Base-by-base conservation (phyloP, 495 filamentous ascomycete genomes). In the Penicillium bialowiezense region DNA sequence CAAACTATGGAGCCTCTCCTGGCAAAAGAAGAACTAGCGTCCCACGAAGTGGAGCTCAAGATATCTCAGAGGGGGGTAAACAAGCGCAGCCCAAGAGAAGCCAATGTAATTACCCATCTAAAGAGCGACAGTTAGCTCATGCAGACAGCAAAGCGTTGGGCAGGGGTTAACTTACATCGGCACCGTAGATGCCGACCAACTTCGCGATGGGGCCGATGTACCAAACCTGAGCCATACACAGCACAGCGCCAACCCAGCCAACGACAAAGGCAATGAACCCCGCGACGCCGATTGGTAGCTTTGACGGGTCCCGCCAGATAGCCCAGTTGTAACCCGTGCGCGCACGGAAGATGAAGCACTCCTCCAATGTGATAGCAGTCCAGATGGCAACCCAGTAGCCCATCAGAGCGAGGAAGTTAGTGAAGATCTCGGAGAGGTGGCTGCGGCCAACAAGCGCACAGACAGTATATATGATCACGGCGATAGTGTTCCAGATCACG, bases 201-300 rank as follows among this genome's bases (percentile, higher is more conserved):
- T 62, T 67, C 5, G 84, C 84, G 51, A 89, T 48, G 0, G 80
- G 82, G 2, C 85, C 85, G 36, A 79, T 78, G 62, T 84, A 88
- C 77, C 82, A 89, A 18, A 78, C 73, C 69, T 89, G 84, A 26
- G 81, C 79, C 84, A 88, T 88, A 46, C 82, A 84, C 45, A 89
- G 58, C 7, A 89, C 69, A 2, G 83, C 83, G 5, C 85, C 86
- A 8, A 70, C 77, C 86, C 86, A 89, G 0, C 85, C 85, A 26
- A 88, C 55, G n/a, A 83, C 55, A 54, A 88, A 89, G 0, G 83
- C 77, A 6, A 72, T 62, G 5, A 86, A 59, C 14, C 80, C 84
- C 0, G 86, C 85, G 38, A 82, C 62, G 0, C 85, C 85, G 19
- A 85, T 41, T 1, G 86, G 86, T 34, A 88, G 66, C 47, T 80